These are phyloP conservation scores for Epichloe coenophiala DNA, from an alignment of 2,329 filamentous ascomycete species.

Conservation along the genomic window DNA sequence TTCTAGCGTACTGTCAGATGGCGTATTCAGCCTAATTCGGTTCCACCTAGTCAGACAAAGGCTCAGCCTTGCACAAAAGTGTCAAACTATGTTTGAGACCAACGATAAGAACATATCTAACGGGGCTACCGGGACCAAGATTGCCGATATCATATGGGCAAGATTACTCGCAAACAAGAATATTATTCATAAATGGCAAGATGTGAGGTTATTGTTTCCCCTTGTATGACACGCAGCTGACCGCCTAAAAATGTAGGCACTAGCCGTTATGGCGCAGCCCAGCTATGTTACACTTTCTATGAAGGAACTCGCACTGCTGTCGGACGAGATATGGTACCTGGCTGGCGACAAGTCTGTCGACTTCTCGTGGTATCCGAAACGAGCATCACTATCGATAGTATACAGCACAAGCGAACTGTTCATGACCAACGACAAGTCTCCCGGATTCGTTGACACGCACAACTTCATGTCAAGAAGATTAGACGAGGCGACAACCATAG, in stretches of 20 bases:
- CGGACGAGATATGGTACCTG: slow-evolving; percentile 88
- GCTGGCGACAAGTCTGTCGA: slow-evolving; percentile 74
- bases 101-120: slow-evolving; percentile 6
- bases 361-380: slow-evolving; percentile 69
- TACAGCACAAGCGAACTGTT: slow-evolving; percentile 72
- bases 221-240: neutral
- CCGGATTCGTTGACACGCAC: slow-evolving; percentile 62
- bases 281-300: slow-evolving; percentile 63
- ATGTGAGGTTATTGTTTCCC: slow-evolving; percentile 36
- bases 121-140: slow-evolving; percentile 44
- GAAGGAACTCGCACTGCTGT: slow-evolving; percentile 63
- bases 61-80: slow-evolving; percentile 36
- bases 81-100: slow-evolving; percentile 23
- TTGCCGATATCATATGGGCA: slow-evolving; percentile 61
- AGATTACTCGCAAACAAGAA: slow-evolving; percentile 61
- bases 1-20: slow-evolving; percentile 66
- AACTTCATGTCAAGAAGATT: slow-evolving; percentile 67
- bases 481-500: slow-evolving; percentile 51
- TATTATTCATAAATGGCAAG: slow-evolving; percentile 70
- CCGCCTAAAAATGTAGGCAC: slow-evolving; percentile 39
- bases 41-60: slow-evolving; percentile 63
- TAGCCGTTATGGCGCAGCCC: slow-evolving; percentile 82
- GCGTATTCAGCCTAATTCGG: slow-evolving; percentile 67
- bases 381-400: slow-evolving; percentile 39
- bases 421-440: slow-evolving; percentile 79